Base-by-base conservation (phyloP, 225 moss, liverwort and hornwort genomes). In the Physcomitrellopsis africana region DNA sequence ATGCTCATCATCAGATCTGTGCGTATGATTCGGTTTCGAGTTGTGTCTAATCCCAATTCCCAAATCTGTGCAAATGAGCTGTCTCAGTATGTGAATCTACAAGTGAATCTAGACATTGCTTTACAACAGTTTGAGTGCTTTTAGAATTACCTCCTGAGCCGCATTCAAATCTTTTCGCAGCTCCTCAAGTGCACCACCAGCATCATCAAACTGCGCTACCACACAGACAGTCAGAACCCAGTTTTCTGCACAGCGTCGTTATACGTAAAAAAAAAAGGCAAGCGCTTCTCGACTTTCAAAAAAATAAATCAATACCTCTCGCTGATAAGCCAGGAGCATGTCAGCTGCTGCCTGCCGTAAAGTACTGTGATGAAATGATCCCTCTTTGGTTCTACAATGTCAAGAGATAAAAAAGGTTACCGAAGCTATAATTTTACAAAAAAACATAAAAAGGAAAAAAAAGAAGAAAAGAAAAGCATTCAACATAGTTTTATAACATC, bases 171-270 rank as follows among this genome's bases (percentile, higher is more conserved):
- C 92, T 76, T 96, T 96, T 69, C 90, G 86, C 24, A 96, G 89
- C 84, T 96, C 96, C 37, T 96, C 96, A 32, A 96, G 91, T 9
- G 91, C 94, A 76, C 96, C 92, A 57, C 96, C 96, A 26, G 96
- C 89, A 86, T 96, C 94, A 84, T 96, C 96, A 60, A 92, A 86
- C 89, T 92, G 85, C 60, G 23, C 78, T 76, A 76, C 49, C 75
- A 69, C 65, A 72, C n/a, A 3, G 11, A 78, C 24, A 71, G 45
- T 81, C 23, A 78, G 46, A 47, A 59, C 63, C 37, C 41, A 49
- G 27, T 19, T 67, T 51, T 72, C 37, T 16, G 67, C 37, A 53
- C 11, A 24, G n/a, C 22, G 47, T 52, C 47, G 26, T 51, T 61
- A 54, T 42, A 77, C 45, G 55, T 60, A 65, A 72, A 72, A 10